Base-by-base conservation (phyloP, 176 grass and related monocot species). In the Ensete glaucum region DNA sequence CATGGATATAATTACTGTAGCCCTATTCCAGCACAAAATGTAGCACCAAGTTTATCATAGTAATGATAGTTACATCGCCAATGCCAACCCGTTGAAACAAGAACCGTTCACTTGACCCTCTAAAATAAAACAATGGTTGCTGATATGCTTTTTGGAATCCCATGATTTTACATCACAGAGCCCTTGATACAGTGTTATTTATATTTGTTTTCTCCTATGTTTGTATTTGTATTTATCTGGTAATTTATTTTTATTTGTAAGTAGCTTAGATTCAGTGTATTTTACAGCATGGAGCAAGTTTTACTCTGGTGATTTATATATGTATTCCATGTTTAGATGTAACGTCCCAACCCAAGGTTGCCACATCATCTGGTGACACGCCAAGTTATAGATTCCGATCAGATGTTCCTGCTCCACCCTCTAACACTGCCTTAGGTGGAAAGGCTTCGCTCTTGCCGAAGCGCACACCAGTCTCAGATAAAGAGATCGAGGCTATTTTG, bases 401-500 rank as follows among this genome's bases (percentile, higher is more conserved):
- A 78, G 84, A 94, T 83, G 95, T 94, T 52, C 90, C 95, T 24
- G 82, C 91, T 8, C 84, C 95, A 66, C 95, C 91, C 64, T 91
- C 86, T 76, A 84, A 94, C 77, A 89, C 62, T 73, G 95, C 91
- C 22, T 77, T 94, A 86, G 95, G 95, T 66, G 95, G 95, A 76
- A 77, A 86, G 72, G 90, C 95, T 85, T 99, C 91, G 49, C 90
- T 88, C 60, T 89, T 99, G 72, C 95, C 95, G 56, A 99, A 89
- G 73, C 88, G 95, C 69, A 94, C 89, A 59, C 86, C 95, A 60
- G 55, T 99, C 22, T 89, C 95, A 12, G 91, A 99, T 74, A 86
- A 94, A 87, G 91, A 99, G 70, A 99, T 94, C 53, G 91, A 99
- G 51, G 88, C 88, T 85, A 94, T 99, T 58, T 85, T 99, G 95